Percentiles rank a stretch among this genome's conserved stretches.
Evolutionary conservation across 306 rosid genomes (phyloP).

Genomic region (Medicago ruthenica): DNA sequence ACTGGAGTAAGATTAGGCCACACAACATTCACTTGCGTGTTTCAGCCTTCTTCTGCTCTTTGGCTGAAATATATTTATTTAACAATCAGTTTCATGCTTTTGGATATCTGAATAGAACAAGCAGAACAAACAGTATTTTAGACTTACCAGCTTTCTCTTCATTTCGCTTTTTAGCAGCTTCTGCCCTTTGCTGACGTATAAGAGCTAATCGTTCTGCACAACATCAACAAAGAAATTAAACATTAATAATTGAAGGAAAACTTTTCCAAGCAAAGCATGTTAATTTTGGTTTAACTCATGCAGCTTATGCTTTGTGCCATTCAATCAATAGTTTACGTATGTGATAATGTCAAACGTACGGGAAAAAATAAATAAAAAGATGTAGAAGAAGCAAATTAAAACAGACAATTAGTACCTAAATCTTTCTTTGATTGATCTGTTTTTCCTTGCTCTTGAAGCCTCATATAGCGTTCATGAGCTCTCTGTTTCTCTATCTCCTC

Average conservation of each 20-base stretch:
- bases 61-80: constrained; percentile 58
- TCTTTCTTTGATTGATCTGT: constrained; percentile 93
- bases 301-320: constrained; percentile 9
- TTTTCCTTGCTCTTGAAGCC: constrained; percentile 92
- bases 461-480: constrained; percentile 88
- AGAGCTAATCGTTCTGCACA: constrained; percentile 80
- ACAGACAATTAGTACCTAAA: constrained; percentile 62
- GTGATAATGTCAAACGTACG: constrained; percentile 1
- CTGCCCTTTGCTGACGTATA: constrained; percentile 84
- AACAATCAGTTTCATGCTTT: constrained; percentile 34
- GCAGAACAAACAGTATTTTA: constrained; percentile 13
- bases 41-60: constrained; percentile 77
- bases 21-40: constrained; percentile 65
- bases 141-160: constrained; percentile 86
- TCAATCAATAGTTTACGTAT: constrained; percentile 9
- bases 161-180: constrained; percentile 86
- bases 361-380: neutral
- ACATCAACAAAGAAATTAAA: constrained; percentile 26
- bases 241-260: constrained; percentile 15
- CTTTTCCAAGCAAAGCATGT: neutral
- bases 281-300: neutral
- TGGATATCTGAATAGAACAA: neutral
- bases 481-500: constrained; percentile 90
- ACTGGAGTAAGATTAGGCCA: constrained; percentile 37
- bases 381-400: neutral